A percentile compares a stretch with the other conserved stretches of the same genome.
These are phyloP conservation scores for Aspergillus novofumigatus DNA, from an alignment of 2,329 filamentous ascomycete genomes.

Conservation along the genomic window DNA sequence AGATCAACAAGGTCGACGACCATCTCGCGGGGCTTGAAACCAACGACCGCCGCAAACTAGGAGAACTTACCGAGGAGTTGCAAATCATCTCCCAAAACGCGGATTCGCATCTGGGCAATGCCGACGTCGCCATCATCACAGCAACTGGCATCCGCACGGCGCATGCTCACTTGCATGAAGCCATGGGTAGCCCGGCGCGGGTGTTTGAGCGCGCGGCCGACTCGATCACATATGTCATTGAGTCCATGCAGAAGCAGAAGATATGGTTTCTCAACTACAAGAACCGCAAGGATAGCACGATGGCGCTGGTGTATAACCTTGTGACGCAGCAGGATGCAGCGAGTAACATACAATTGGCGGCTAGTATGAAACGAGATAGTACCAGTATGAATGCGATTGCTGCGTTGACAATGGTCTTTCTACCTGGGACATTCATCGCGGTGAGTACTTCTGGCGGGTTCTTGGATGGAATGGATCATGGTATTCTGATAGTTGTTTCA, in stretches of 20 bases:
- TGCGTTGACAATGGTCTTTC: slow-evolving; percentile 29
- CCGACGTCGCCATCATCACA: slow-evolving; percentile 23
- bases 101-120: slow-evolving; percentile 25
- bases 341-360: slow-evolving; percentile 28
- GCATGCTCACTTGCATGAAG: slow-evolving; percentile 9
- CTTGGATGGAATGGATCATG: background rate
- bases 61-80: slow-evolving; percentile 23
- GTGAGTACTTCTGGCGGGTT: background rate
- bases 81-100: slow-evolving; percentile 28
- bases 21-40: slow-evolving; percentile 14
- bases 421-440: slow-evolving; percentile 20
- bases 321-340: slow-evolving; percentile 29
- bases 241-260: slow-evolving; percentile 26
- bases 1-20: slow-evolving; percentile 19
- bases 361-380: slow-evolving; percentile 24
- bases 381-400: slow-evolving; percentile 31
- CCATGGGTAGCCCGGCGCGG: background rate
- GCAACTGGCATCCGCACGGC: slow-evolving; percentile 18
- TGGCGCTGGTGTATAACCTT: slow-evolving; percentile 21
- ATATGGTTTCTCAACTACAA: slow-evolving; percentile 25
- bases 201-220: slow-evolving; percentile 13
- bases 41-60: slow-evolving; percentile 19
- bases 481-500: background rate
- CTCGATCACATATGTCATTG: slow-evolving; percentile 22
- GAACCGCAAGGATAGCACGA: slow-evolving; percentile 21